phyloP scores from a whole-genome alignment of 148 eudicot genomes.

The Chenopodium suecicum region DNA sequence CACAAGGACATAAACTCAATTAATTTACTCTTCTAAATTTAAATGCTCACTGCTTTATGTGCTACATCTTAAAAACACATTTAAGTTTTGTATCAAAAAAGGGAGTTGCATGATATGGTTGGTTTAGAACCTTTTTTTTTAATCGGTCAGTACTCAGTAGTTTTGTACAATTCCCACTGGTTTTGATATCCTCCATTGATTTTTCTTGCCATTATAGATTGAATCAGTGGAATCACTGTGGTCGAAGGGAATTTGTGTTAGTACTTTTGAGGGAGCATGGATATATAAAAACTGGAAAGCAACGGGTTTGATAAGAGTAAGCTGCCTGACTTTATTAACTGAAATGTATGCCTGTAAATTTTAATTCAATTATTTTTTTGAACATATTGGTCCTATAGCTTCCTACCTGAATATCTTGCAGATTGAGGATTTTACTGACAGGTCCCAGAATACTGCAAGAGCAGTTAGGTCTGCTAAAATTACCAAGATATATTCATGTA shows the following conservation, averaged over 20 bases:
- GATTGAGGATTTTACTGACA: slow-evolving; percentile 89
- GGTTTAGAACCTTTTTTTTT: background rate
- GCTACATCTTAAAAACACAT: background rate
- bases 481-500: slow-evolving; percentile 46
- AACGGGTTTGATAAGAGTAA: slow-evolving; percentile 56
- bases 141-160: background rate
- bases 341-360: background rate
- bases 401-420: slow-evolving; percentile 24
- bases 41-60: background rate
- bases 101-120: background rate
- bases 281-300: slow-evolving; percentile 44
- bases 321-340: slow-evolving; percentile 4
- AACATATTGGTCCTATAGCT: slow-evolving; percentile 5
- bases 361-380: background rate
- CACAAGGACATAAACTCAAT: background rate
- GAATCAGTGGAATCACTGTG: slow-evolving; percentile 61
- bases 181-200: background rate
- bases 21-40: background rate
- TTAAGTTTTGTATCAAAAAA: background rate
- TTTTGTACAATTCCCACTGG: background rate
- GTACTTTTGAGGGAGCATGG: slow-evolving; percentile 70
- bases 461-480: slow-evolving; percentile 48
- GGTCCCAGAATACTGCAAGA: slow-evolving; percentile 73
- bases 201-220: slow-evolving; percentile 42
- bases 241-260: slow-evolving; percentile 72